These are phyloP conservation scores for Yamadazyma philogaea DNA, from an alignment of 805 yeast species.

Conservation along the genomic window DNA sequence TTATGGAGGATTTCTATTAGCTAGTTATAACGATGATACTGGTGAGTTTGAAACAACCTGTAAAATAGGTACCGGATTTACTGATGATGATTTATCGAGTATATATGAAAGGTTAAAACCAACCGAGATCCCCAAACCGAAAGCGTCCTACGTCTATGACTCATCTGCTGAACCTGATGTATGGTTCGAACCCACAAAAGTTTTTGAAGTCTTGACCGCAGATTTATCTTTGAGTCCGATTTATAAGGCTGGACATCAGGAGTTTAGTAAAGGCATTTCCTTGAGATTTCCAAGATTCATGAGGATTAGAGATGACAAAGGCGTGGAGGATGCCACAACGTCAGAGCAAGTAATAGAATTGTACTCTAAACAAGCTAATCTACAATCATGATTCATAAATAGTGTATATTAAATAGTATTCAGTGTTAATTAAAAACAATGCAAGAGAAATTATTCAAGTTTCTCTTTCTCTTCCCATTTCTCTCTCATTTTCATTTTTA, in stretches of 20 bases:
- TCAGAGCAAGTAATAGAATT: conserved; percentile 82
- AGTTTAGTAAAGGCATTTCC: conserved; percentile 79
- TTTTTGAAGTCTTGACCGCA: conserved; percentile 89
- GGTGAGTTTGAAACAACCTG: conserved; percentile 95
- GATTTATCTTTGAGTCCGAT: conserved; percentile 86
- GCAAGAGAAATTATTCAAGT: conserved; percentile 1
- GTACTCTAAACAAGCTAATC: conserved; percentile 65
- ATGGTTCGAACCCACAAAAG: conserved; percentile 84
- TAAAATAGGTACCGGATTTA: conserved; percentile 96
- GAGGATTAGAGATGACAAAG: conserved; percentile 81
- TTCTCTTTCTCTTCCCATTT: conserved; percentile 23
- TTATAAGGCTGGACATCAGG: conserved; percentile 76
- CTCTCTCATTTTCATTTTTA: conserved; percentile 35
- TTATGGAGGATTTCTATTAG: conserved; percentile 91
- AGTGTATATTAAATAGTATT: conserved; percentile 2
- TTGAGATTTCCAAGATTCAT: conserved; percentile 86
- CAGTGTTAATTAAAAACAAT: not conserved
- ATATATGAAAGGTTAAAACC: conserved; percentile 62
- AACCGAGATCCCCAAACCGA: conserved; percentile 62
- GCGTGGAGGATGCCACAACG: conserved; percentile 80
- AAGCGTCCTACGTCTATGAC: conserved; percentile 66
- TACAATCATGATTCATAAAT: conserved; percentile 18
- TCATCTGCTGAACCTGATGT: conserved; percentile 78
- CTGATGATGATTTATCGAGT: conserved; percentile 70
- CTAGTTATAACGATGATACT: conserved; percentile 83